Conservation (phyloP, 805 yeast genomes). For the Starmerella khaoyaiensis region DNA sequence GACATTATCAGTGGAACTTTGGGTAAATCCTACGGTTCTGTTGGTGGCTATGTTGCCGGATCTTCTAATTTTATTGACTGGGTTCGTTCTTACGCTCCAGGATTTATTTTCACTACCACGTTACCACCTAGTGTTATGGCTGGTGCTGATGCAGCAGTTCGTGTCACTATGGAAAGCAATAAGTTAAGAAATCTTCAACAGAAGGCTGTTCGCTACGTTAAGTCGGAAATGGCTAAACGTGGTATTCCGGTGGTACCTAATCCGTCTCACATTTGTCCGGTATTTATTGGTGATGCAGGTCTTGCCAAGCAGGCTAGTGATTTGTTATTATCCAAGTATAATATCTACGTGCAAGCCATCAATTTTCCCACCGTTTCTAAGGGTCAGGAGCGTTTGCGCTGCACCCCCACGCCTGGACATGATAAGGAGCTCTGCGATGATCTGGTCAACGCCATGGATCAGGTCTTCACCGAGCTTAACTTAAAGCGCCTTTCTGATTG, state of each 20-base stretch:
- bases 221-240: conserved; percentile 47
- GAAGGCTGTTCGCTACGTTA: conserved; percentile 71
- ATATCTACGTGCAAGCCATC: conserved; percentile 93
- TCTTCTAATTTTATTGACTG: conserved; percentile 74
- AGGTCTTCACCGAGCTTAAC: conserved; percentile 60
- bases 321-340: conserved; percentile 64
- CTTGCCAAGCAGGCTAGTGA: conserved; percentile 89
- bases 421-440: conserved; percentile 59
- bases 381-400: conserved; percentile 90
- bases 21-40: conserved; percentile 93
- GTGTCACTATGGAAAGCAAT: conserved; percentile 67
- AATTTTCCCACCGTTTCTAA: conserved; percentile 96
- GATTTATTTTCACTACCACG: conserved; percentile 92
- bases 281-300: conserved; percentile 86
- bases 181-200: conserved; percentile 76
- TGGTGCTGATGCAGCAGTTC: conserved; percentile 77
- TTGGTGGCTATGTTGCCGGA: conserved; percentile 97
- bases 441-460: conserved; percentile 65
- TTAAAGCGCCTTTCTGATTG: conserved; percentile 69
- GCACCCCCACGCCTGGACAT: conserved; percentile 99
- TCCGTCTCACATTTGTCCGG: conserved; percentile 94
- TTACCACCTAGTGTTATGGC: conserved; percentile 98
- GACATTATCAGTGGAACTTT: conserved; percentile 96
- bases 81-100: conserved; percentile 93
- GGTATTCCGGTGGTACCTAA: conserved; percentile 96